Conservation (phyloP, 225 moss, liverwort and hornwort genomes). For the Thuidium tamariscinum region DNA sequence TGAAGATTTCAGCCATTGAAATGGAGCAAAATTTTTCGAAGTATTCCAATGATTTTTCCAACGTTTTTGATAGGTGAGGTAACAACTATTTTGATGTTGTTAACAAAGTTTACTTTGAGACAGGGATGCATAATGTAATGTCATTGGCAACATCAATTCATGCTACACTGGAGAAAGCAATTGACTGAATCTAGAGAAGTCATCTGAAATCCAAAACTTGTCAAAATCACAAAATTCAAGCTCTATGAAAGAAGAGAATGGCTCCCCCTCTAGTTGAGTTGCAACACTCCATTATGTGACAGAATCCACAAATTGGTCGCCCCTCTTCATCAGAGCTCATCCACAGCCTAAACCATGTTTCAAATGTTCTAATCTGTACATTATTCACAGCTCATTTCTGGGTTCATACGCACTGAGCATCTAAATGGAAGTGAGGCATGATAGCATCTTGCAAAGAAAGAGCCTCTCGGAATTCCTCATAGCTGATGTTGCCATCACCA, state of each 20-base stretch:
- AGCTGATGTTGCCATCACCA: slow-evolving; percentile 71
- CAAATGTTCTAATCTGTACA: not conserved
- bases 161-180: not conserved
- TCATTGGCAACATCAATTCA: not conserved
- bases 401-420: not conserved
- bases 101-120: not conserved
- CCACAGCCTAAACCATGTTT: not conserved
- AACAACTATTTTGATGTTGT: not conserved
- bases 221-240: not conserved
- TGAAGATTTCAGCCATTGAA: not conserved
- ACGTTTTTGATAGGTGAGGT: not conserved
- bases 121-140: not conserved
- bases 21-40: too few relatives aligned
- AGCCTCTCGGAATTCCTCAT: slow-evolving; percentile 58
- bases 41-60: not conserved
- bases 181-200: not conserved
- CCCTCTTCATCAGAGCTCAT: not conserved
- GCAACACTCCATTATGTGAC: not conserved
- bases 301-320: not conserved
- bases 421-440: slow-evolving; percentile 16
- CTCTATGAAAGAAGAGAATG: not conserved
- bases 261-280: not conserved
- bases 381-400: slow-evolving; percentile 1
- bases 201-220: not conserved
- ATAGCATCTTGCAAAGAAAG: slow-evolving; percentile 42